Base-by-base conservation (phyloP, 2,329 filamentous ascomycete species). In the Epichloe sibirici region DNA sequence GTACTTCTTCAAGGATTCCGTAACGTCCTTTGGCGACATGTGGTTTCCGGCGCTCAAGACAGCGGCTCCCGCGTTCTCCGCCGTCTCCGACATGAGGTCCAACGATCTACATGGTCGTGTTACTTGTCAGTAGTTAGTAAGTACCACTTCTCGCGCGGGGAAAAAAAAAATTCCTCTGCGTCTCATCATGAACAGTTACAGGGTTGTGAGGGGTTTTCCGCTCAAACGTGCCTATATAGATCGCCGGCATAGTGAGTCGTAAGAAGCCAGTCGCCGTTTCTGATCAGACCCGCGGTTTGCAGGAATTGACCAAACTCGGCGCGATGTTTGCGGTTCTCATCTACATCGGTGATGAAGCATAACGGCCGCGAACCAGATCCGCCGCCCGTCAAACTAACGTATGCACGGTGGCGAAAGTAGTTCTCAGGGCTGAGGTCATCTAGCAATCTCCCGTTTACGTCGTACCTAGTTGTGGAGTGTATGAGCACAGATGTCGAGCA, bases 271-370 rank as follows among this genome's bases (percentile, higher is more conserved):
- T 74, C 72, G 0, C 62, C 62, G 0, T 59, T 57, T 4, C 62
- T 56, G 1, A 73, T 56, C 0, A 72, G 21, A 0, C 66, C 62
- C 4, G 59, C 59, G 0, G 48, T 57, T 2, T 49, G 57, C 2
- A 73, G 53, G 8, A 73, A 62, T 0, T 57, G 51, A 0, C 70
- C 71, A 11, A 67, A 64, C 0, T 56, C 53, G 4, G 62, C 62
- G 45, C 72, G 60, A 1, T 74, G 72, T 1, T 54, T 56, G 1
- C 72, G 69, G 31, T 73, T 75, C 49, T 75, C 72, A 1, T 57
- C 13, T 0, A 60, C 58, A 55, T 74, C 70, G 0, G 67, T 70
- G 0, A 66, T 64, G 48, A 74, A 75, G 38, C 73, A 61, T 53
- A 74, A 53, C 0, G 66, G 63, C 0, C 58, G 57, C 7, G 43